Base-by-base conservation (phyloP, 352 stramenopile species). In the Phytophthora vignae region DNA sequence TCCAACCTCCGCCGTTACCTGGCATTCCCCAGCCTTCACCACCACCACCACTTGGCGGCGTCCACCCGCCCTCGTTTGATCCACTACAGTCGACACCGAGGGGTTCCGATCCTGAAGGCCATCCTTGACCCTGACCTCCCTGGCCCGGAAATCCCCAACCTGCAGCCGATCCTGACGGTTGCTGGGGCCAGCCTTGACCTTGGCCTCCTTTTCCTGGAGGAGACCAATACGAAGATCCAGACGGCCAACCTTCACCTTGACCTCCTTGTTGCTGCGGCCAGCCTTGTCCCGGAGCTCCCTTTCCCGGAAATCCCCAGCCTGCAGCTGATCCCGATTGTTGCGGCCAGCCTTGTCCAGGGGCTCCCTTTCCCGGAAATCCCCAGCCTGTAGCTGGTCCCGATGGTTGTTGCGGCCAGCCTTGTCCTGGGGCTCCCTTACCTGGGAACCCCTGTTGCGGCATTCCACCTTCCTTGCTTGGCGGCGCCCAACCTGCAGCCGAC, bases 11-110 rank as follows among this genome's bases (percentile, higher is more conserved):
- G 58, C 25, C 4, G 22, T 50, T 33, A 53, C 36, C 44, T 14
- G 42, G 38, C 4, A 36, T 44, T 1, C 44, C 36, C 54, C 54
- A 67, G 5, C 19, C 33, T 44, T 31, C 21, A 21, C n/a, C 54
- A 6, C 55, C 55, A 36, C 12, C 55, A 5, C 55, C 55, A 36
- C 44, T 60, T 22, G 56, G 46, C 4, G 55, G 21, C 1, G 55
- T 48, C 19, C 33, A 57, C n/a, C 38, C 38, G 40, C 52, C 60
- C 8, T 33, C 62, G 27, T 46, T 48, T 0, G 64, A 71, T 4
- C 48, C 55, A 19, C 64, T 71, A 42, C 62, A 69, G n/a, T 69
- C 62, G 6, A 62, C 38, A 22, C 14, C 40, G 1, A 57, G 14
- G 14, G 17, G 22, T 2, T 29, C 52, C 40, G 25, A 58, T 17